Conservation (phyloP, 106 monocot genomes). For the Dioscorea alata region DNA sequence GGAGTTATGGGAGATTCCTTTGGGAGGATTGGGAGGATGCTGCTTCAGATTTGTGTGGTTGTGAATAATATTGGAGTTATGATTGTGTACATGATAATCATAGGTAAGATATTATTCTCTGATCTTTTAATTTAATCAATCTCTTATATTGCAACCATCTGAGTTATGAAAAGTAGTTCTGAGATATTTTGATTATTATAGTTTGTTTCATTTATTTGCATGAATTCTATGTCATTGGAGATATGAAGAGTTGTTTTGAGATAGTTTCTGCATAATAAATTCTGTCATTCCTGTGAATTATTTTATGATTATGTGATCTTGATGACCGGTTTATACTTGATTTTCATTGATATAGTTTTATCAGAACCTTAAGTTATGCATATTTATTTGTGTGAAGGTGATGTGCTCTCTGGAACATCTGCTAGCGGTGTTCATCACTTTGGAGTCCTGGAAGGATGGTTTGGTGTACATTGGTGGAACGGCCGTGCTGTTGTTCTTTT, state of each 20-base stretch:
- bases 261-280: too few species aligned
- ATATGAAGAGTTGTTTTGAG: too few species aligned
- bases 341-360: background rate
- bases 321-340: background rate
- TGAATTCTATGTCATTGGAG: too few species aligned
- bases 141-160: background rate
- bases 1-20: slow-evolving; percentile 80
- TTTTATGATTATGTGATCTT: too few species aligned
- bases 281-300: too few species aligned
- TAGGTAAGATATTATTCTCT: slow-evolving; percentile 35
- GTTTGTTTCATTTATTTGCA: too few species aligned
- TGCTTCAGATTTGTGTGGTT: slow-evolving; percentile 76
- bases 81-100: slow-evolving; percentile 94
- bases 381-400: slow-evolving; percentile 32
- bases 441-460: slow-evolving; percentile 91
- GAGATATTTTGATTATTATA: too few species aligned
- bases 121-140: background rate
- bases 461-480: slow-evolving; percentile 92
- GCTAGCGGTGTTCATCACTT: slow-evolving; percentile 64
- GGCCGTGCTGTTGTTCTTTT: slow-evolving; percentile 63
- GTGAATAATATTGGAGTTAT: slow-evolving; percentile 72
- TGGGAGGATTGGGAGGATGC: slow-evolving; percentile 57
- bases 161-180: too few species aligned
- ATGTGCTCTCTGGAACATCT: slow-evolving; percentile 88
- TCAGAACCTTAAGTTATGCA: too few species aligned